These are phyloP conservation scores for Citeromyces nyonsensis DNA, from an alignment of 805 yeast species.

Conservation along the genomic window DNA sequence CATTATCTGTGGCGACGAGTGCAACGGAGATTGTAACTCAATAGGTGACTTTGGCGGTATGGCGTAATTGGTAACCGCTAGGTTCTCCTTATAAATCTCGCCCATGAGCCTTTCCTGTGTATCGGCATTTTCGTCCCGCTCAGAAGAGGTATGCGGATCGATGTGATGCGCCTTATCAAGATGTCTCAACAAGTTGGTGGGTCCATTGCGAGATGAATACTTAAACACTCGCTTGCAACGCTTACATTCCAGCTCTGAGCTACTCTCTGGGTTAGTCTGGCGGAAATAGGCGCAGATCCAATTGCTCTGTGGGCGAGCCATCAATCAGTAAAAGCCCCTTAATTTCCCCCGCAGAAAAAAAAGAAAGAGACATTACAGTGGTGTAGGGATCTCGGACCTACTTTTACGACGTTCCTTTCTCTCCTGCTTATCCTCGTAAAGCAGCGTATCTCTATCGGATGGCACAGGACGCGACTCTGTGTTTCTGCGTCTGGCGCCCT, in stretches of 20 bases:
- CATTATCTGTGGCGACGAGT: not conserved
- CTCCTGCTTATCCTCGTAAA: conserved; percentile 21
- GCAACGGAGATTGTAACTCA: not conserved
- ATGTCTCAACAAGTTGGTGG: conserved; percentile 17
- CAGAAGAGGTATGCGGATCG: conserved; percentile 1
- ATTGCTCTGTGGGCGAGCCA: conserved; percentile 19
- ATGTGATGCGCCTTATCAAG: conserved; percentile 12
- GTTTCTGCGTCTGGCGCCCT: conserved; percentile 47
- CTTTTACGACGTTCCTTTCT: conserved; percentile 22
- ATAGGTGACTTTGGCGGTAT: no score
- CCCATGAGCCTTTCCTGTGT: no score
- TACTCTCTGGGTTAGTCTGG: conserved; percentile 9
- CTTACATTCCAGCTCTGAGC: conserved; percentile 12
- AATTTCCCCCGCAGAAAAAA: not conserved
- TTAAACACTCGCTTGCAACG: conserved; percentile 12
- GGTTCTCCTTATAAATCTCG: no score
- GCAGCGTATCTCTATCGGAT: conserved; percentile 12
- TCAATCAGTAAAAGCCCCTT: conserved; percentile 2
- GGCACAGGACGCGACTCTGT: conserved; percentile 1
- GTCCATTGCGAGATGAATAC: conserved; percentile 18
- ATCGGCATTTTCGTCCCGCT: no score
- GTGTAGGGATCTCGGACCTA: conserved; percentile 2
- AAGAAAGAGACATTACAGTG: not conserved
- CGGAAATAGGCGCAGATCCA: conserved; percentile 20
- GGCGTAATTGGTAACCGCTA: no score